These are phyloP conservation scores for Dictyophora rubrovolvata DNA, from an alignment of 768 basidiomycete genomes.

Conservation along the genomic window DNA sequence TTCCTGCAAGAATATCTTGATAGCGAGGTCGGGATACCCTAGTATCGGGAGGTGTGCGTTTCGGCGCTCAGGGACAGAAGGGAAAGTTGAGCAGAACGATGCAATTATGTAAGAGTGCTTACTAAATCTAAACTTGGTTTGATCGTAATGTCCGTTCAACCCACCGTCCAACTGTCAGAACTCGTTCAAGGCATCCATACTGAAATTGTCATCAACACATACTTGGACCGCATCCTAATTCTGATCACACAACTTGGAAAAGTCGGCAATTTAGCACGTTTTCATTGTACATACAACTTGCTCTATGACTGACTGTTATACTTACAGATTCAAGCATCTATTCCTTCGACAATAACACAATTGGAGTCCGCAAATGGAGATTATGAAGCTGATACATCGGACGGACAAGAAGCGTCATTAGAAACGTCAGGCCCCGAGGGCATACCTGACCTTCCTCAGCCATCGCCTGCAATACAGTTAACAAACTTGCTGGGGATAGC, in stretches of 20 bases:
- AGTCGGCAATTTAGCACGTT: conserved; percentile 72
- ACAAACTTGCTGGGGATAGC: conserved; percentile 71
- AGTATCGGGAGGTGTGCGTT: no score
- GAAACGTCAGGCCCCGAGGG: background rate
- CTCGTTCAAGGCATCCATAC: conserved; percentile 50
- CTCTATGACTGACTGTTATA: conserved; percentile 8
- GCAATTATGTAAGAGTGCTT: no score
- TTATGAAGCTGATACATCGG: conserved; percentile 23
- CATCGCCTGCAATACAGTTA: conserved; percentile 65
- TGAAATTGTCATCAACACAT: conserved; percentile 69
- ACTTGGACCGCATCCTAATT: conserved; percentile 73
- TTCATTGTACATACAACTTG: background rate
- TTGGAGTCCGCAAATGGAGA: conserved; percentile 27
- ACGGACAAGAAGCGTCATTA: no score
- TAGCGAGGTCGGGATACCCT: no score
- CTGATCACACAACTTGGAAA: conserved; percentile 85
- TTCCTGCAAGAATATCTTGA: no score
- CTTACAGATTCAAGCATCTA: conserved; percentile 66
- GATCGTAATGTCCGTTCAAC: conserved; percentile 5
- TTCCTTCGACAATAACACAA: conserved; percentile 55
- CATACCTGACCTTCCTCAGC: conserved; percentile 33
- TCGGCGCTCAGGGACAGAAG: no score
- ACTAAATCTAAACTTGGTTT: no score
- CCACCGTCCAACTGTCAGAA: conserved; percentile 41
- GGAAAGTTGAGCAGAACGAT: no score